Evolutionary conservation across 2,329 filamentous ascomycete species (phyloP).

Genomic region (Pseudocercospora fuligena): DNA sequence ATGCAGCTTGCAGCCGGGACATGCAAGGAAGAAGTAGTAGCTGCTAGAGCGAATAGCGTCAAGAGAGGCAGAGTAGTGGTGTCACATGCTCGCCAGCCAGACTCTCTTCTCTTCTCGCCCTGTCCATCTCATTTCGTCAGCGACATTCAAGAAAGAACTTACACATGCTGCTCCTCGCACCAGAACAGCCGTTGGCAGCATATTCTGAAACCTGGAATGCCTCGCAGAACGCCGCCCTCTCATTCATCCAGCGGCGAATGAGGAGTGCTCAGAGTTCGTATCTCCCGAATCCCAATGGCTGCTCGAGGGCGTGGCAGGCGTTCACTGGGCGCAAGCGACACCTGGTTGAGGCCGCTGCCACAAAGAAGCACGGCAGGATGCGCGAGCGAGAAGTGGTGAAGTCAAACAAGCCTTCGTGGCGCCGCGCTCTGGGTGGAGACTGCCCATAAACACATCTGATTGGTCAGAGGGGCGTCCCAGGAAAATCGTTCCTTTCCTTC

Average conservation of each 20-base stretch:
- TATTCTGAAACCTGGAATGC: constrained; percentile 14
- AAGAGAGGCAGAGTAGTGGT: neutral
- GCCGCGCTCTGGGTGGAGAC: neutral
- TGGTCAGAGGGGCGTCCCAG: neutral
- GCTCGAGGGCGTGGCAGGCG: constrained; percentile 25
- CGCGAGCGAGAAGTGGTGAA: constrained; percentile 8
- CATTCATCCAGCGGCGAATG: constrained; percentile 25
- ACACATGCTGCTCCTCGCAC: constrained; percentile 21
- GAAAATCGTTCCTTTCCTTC: neutral
- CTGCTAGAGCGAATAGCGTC: constrained; percentile 10
- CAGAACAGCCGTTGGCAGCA: constrained; percentile 21
- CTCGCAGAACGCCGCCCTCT: constrained; percentile 17
- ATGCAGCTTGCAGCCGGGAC: constrained; percentile 4
- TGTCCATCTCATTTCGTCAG: constrained; percentile 19
- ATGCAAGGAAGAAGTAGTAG: constrained; percentile 17
- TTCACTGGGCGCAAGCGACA: constrained; percentile 22
- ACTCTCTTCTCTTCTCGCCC: constrained; percentile 13
- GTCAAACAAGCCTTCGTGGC: constrained; percentile 14
- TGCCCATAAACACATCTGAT: neutral
- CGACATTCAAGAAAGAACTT: constrained; percentile 1
- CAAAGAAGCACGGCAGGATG: constrained; percentile 7
- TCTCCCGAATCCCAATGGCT: constrained; percentile 10
- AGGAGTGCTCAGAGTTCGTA: constrained; percentile 12
- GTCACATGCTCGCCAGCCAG: neutral
- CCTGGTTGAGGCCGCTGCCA: constrained; percentile 14